Conservation (phyloP, 768 basidiomycete genomes). For the Tylopilus vinaceipallidus region DNA sequence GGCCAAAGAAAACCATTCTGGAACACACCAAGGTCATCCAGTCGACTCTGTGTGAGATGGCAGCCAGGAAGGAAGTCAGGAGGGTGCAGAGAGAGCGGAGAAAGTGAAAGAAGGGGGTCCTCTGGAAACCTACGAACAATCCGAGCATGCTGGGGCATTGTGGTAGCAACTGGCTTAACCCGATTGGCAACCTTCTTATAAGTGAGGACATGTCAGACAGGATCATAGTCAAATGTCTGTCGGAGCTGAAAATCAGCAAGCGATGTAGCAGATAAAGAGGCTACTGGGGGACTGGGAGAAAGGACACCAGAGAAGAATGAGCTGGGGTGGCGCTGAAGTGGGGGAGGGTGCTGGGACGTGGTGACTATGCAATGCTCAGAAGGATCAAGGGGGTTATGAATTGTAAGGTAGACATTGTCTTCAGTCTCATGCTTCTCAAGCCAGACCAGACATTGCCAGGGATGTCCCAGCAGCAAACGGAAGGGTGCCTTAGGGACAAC, state of each 20-base stretch:
- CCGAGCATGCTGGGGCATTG: constrained; percentile 32
- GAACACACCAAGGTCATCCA: neutral
- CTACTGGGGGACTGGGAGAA: too few species aligned
- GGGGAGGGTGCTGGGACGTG: constrained; percentile 1
- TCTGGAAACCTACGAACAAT: constrained; percentile 31
- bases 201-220: neutral
- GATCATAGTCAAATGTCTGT: neutral
- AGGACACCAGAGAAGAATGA: too few species aligned
- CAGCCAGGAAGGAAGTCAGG: neutral
- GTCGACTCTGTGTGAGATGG: neutral
- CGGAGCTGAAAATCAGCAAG: neutral
- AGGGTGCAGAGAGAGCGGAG: neutral
- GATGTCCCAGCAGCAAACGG: constrained; percentile 13
- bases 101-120: constrained; percentile 35
- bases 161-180: constrained; percentile 31
- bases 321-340: neutral
- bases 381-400: too few species aligned
- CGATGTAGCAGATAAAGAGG: neutral
- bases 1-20: neutral
- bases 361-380: neutral
- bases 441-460: constrained; percentile 21
- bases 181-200: constrained; percentile 36
- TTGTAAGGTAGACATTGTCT: too few species aligned
- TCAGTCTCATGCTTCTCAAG: constrained; percentile 9
- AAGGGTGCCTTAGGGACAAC: constrained; percentile 20